Conservation (phyloP, 345 rosid genomes). For the Noccaea caerulescens region DNA sequence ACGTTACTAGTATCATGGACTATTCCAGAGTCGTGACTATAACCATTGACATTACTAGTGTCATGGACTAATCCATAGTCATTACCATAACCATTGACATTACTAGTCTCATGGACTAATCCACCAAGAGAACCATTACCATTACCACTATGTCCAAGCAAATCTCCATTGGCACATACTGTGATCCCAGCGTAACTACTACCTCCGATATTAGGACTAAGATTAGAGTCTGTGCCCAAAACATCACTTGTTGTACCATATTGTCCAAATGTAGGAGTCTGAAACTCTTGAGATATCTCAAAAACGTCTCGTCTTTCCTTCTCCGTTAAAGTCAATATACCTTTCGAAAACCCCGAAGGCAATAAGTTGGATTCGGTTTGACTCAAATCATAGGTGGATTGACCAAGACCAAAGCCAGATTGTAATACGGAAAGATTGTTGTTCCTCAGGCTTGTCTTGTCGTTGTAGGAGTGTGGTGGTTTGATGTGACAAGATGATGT, state of each 20-base stretch:
- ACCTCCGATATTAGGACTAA: neutral
- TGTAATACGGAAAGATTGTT: neutral
- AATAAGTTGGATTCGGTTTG: conserved; percentile 6
- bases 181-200: neutral
- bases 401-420: conserved; percentile 16
- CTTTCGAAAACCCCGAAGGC: neutral
- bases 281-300: conserved; percentile 7
- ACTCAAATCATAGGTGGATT: neutral
- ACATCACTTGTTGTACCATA: conserved; percentile 7
- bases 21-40: neutral
- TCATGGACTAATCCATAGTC: neutral
- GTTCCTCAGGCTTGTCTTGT: neutral
- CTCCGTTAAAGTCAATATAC: neutral
- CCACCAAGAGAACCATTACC: conserved; percentile 10
- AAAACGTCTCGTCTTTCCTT: neutral
- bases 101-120: neutral
- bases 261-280: conserved; percentile 7
- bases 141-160: neutral
- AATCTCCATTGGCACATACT: neutral
- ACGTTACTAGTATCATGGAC: no score
- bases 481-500: conserved; percentile 29
- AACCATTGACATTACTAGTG: neutral
- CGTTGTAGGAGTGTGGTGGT: neutral
- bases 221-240: conserved; percentile 23
- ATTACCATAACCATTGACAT: neutral